Evolutionary conservation across 2,329 filamentous ascomycete species (phyloP), one percentile per base, ranked within the genome.

Genomic region (Monosporascus sp.): DNA sequence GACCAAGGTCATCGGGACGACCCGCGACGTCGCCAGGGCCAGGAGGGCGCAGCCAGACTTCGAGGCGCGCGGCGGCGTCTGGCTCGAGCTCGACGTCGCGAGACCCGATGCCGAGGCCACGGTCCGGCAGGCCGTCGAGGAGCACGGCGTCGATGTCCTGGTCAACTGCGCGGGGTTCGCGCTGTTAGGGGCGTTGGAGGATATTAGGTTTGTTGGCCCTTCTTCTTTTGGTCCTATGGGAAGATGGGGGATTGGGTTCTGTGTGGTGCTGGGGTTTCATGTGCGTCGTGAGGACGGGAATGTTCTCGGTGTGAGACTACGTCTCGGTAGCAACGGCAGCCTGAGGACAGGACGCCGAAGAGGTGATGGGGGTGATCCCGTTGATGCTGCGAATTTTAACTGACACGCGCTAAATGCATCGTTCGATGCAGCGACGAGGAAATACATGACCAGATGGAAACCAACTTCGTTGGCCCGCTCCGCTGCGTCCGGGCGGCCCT

Each of bases 381-480:
- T 14, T 5, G 31, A 14, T 5, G 11, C n/a, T 14, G 5, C 14
- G 11, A 35, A 35, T 35, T 14, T 11, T 11, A 9, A 35, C 31
- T 11, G 31, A 14, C 31, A 14, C 31, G 11, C 31, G 31, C 31
- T 35, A 14, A 35, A 35, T 35, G 31, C 4, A 35, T 35, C 31
- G 11, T 35, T 35, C 11, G 31, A 18, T 45, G 20, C 50, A 56
- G 51, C 27, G 54, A 56, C 27, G 17, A 36, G 31, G 46, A 53
- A 31, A 38, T 56, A 41, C 54, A 51, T 31, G 22, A 47, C n/a
- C 54, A 56, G 46, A 56, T 56, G 54, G 54, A 56, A 43, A 47
- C 51, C 43, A 56, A 56, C 50, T 56, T 56, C 22, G 51, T 49
- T 36, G 54, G 54, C 31, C 54, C 54, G n/a, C 48, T 56, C 46